Conservation (phyloP, 495 filamentous ascomycete genomes). For the Aspergillus egyptiacus region DNA sequence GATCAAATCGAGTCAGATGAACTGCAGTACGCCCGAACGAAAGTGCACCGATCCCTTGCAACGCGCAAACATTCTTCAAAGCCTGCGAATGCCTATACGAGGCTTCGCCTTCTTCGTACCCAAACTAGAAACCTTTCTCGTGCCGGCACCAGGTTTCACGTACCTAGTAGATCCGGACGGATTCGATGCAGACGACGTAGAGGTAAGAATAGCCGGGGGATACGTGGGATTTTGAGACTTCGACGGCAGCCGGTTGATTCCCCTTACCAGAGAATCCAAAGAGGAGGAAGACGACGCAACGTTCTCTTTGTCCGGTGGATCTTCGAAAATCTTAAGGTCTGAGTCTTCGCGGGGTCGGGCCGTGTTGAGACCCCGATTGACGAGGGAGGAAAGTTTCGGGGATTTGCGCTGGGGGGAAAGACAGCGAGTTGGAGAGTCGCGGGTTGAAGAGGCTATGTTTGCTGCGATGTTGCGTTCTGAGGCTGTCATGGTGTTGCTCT, state of each 20-base stretch:
- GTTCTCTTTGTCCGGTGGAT: constrained; percentile 37
- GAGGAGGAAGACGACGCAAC: constrained; percentile 7
- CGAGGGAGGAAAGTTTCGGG: constrained; percentile 28
- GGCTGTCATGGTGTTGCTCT: constrained; percentile 19
- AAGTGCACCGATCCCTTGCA: not conserved
- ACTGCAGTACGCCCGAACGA: not conserved
- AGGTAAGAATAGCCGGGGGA: constrained; percentile 6
- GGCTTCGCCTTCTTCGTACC: constrained; percentile 28
- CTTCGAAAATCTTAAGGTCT: constrained; percentile 33
- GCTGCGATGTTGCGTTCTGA: constrained; percentile 43
- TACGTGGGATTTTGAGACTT: not conserved
- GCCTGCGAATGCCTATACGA: constrained; percentile 35
- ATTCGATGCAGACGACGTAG: constrained; percentile 9
- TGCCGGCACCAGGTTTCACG: constrained; percentile 15
- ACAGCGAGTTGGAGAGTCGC: not conserved
- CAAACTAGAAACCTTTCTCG: constrained; percentile 23
- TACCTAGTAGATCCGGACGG: constrained; percentile 12
- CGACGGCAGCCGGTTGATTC: not conserved
- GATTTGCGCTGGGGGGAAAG: constrained; percentile 26
- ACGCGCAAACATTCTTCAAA: constrained; percentile 17
- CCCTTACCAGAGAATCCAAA: not conserved
- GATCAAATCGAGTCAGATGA: not conserved
- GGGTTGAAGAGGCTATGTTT: constrained; percentile 16
- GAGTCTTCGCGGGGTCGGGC: constrained; percentile 21
- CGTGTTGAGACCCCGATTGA: constrained; percentile 23